These are phyloP conservation scores for Cyclocybe aegerita DNA, from an alignment of 768 basidiomycete genomes.

Conservation along the genomic window DNA sequence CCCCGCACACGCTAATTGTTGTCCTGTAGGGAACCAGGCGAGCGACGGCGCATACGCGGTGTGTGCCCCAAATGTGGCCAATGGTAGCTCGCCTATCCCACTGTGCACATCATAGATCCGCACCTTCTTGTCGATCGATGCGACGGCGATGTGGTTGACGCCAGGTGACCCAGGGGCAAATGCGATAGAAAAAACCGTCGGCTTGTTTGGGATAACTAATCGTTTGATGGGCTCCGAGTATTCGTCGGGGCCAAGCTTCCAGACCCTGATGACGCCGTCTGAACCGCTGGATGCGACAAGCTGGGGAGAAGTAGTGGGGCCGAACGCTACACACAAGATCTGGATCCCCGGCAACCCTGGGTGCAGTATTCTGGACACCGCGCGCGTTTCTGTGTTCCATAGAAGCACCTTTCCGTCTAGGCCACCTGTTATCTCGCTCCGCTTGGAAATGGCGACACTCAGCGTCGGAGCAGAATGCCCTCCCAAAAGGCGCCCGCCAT, in stretches of 20 bases:
- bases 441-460: constrained; percentile 6
- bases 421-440: constrained; percentile 8
- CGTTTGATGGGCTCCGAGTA: neutral
- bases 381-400: constrained; percentile 2
- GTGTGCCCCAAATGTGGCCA: neutral
- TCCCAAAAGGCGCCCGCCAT: constrained; percentile 2
- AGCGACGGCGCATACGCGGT: neutral
- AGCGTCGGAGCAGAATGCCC: neutral
- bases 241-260: constrained; percentile 2
- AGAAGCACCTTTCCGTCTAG: neutral
- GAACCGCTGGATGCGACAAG: constrained; percentile 6
- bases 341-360: neutral
- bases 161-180: constrained; percentile 1
- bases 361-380: neutral
- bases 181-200: neutral
- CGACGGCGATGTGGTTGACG: neutral
- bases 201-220: neutral
- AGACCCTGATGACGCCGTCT: constrained; percentile 1
- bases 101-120: constrained; percentile 1
- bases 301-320: neutral
- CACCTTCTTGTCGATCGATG: constrained; percentile 3
- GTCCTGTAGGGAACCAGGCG: constrained; percentile 3
- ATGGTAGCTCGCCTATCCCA: neutral
- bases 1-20: neutral
- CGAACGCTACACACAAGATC: constrained; percentile 3